Percentiles rank a stretch among this genome's conserved stretches.
Conservation (phyloP, 2,329 filamentous ascomycete genomes). For the Hysterium pulicare region DNA sequence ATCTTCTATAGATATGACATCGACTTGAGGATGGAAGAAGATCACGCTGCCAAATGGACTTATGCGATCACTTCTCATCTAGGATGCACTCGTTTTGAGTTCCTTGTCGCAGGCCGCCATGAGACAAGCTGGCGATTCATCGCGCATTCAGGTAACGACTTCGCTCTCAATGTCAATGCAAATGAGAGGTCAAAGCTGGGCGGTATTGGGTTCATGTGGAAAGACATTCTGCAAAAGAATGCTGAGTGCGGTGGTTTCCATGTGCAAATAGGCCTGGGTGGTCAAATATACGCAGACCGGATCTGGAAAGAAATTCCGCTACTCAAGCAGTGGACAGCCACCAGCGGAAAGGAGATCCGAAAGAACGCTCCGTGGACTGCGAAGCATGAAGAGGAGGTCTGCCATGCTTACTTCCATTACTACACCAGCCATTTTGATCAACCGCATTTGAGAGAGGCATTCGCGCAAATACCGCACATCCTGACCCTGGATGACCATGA, state of each 20-base stretch:
- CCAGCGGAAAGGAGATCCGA: constrained; percentile 87
- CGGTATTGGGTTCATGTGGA: constrained; percentile 96
- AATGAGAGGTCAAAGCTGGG: constrained; percentile 83
- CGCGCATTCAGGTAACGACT: constrained; percentile 94
- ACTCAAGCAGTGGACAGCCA: constrained; percentile 90
- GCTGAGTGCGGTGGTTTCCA: constrained; percentile 95
- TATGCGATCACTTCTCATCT: constrained; percentile 97
- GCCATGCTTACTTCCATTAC: constrained; percentile 97
- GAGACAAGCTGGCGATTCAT: constrained; percentile 96
- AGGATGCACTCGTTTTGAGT: constrained; percentile 97
- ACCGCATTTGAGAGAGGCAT: constrained; percentile 88
- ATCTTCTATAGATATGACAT: constrained; percentile 94
- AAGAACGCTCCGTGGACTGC: constrained; percentile 91
- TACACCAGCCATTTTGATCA: constrained; percentile 99
- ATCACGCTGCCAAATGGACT: constrained; percentile 79
- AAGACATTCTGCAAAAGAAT: constrained; percentile 96
- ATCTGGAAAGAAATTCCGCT: constrained; percentile 95
- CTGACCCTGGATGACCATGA: constrained; percentile 95
- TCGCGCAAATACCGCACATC: constrained; percentile 94
- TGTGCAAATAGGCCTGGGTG: constrained; percentile 83
- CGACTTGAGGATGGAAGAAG: constrained; percentile 83
- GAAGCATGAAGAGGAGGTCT: constrained; percentile 90
- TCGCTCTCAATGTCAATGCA: constrained; percentile 80
- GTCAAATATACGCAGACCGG: constrained; percentile 92
- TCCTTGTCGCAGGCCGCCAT: constrained; percentile 83